Conservation (phyloP, 139 green algal species). For the Chlamydomonas sp. region DNA sequence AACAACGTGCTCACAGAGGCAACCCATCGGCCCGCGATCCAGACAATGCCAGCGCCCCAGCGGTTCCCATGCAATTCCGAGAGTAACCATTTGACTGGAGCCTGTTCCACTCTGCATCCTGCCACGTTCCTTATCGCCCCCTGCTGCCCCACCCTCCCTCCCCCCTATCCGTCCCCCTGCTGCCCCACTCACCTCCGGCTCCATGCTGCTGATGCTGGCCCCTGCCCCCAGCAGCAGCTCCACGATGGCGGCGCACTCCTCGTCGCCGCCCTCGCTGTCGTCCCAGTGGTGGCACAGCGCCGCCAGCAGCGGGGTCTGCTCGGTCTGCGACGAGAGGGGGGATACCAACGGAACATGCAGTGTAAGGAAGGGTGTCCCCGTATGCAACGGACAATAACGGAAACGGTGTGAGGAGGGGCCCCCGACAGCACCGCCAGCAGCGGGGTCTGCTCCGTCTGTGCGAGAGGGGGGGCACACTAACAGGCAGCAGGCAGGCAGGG, state of each 20-base stretch:
- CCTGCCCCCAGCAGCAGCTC: neutral
- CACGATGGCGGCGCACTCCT: conserved; percentile 7
- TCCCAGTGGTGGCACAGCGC: conserved; percentile 5
- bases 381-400: no score
- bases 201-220: neutral
- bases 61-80: no score
- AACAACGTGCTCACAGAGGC: no score
- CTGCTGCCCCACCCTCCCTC: neutral
- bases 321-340: neutral
- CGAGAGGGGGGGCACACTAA: no score
- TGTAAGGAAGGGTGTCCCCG: no score
- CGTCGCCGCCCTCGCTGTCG: neutral
- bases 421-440: conserved; percentile 2
- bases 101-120: neutral
- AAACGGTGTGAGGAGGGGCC: no score
- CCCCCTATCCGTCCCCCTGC: neutral
- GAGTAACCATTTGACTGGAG: no score
- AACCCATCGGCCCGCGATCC: no score
- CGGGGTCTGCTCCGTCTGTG: conserved; percentile 2
- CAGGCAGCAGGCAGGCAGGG: no score
- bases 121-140: no score
- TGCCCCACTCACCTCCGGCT: neutral
- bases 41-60: no score
- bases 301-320: conserved; percentile 14
- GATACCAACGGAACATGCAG: no score